These are phyloP conservation scores for Elaeagnus macrophylla DNA, from an alignment of 306 rosid genomes.

Conservation along the genomic window DNA sequence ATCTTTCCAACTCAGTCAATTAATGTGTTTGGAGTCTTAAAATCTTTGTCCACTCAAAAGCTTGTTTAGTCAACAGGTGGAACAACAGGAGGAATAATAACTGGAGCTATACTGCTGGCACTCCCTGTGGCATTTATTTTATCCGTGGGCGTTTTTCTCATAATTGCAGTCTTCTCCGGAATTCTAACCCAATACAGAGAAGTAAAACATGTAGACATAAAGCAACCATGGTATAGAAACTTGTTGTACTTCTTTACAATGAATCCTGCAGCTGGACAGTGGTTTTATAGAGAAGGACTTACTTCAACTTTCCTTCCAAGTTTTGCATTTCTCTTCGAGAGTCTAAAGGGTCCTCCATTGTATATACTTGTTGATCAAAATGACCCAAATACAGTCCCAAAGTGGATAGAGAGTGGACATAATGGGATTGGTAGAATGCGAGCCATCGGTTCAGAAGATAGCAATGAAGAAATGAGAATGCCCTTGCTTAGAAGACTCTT, in stretches of 20 bases:
- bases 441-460: constrained; percentile 32
- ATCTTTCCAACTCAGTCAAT: no score
- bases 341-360: constrained; percentile 39
- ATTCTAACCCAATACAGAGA: constrained; percentile 43
- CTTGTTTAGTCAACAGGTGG: constrained; percentile 43
- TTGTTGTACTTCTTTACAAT: constrained; percentile 34
- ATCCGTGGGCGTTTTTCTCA: constrained; percentile 39
- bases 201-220: constrained; percentile 21
- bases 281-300: constrained; percentile 43
- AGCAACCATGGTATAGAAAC: constrained; percentile 35
- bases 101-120: constrained; percentile 46
- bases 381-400: constrained; percentile 31
- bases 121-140: constrained; percentile 49
- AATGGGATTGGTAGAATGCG: constrained; percentile 31
- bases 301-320: constrained; percentile 41
- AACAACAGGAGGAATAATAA: constrained; percentile 43
- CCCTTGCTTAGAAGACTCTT: constrained; percentile 26
- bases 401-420: constrained; percentile 30
- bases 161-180: constrained; percentile 37
- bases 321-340: constrained; percentile 49
- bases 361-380: constrained; percentile 28
- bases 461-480: constrained; percentile 34
- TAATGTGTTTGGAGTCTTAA: neutral
- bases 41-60: constrained; percentile 8
- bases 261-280: constrained; percentile 40